Percentiles rank a stretch among this genome's conserved stretches.
phyloP scores from a whole-genome alignment of 225 moss, liverwort and hornwort genomes.

The Straminergon stramineum region DNA sequence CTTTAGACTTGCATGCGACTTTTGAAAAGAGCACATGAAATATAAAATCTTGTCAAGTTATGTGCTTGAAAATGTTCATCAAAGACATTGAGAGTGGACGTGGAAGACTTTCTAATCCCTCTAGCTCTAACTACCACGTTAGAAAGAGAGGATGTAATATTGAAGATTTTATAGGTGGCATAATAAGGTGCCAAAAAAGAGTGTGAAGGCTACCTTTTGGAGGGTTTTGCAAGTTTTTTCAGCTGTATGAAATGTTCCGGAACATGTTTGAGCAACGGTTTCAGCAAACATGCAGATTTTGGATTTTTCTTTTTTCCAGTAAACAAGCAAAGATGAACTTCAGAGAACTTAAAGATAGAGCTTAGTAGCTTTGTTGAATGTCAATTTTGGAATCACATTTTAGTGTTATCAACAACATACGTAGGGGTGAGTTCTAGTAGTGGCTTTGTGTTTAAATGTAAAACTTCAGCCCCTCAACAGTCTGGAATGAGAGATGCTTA shows the following conservation, averaged over 20 bases:
- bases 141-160: not conserved
- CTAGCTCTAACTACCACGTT: not conserved
- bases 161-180: not conserved
- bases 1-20: not conserved
- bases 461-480: not conserved
- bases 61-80: not conserved
- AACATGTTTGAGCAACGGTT: not conserved
- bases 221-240: not conserved
- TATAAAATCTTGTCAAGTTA: not conserved
- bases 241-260: not conserved
- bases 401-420: not conserved
- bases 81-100: not conserved
- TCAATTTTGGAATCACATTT: not conserved
- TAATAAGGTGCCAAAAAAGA: not conserved
- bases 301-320: not conserved
- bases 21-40: not conserved
- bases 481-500: not conserved
- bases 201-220: not conserved
- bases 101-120: not conserved
- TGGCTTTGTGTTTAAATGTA: not conserved
- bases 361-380: not conserved
- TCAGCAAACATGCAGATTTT: not conserved
- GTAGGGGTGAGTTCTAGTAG: not conserved
- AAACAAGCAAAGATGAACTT: not conserved
- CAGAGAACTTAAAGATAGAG: not conserved